These are phyloP conservation scores for Alternaria brassicae DNA, from an alignment of 2,329 filamentous ascomycete species.

Conservation along the genomic window DNA sequence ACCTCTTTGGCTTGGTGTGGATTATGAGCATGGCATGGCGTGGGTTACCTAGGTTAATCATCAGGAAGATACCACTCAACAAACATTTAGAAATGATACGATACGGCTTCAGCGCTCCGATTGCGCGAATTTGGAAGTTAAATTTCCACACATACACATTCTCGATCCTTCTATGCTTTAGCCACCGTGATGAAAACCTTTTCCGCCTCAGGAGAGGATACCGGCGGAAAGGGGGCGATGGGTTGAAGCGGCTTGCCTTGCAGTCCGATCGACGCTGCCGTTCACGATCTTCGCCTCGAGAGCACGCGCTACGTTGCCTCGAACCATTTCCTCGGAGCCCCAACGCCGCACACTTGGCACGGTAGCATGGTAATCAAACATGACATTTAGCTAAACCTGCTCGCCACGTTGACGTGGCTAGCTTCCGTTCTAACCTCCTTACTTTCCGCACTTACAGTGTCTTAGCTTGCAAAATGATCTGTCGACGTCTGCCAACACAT, in stretches of 20 bases:
- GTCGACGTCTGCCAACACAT: conserved; percentile 2
- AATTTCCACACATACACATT: not conserved
- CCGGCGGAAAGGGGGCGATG: not conserved
- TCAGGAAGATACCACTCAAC: conserved; percentile 15
- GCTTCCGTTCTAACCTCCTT: conserved; percentile 14
- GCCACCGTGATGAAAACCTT: not conserved
- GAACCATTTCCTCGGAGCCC: conserved; percentile 1
- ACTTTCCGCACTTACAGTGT: not conserved
- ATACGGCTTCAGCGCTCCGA: conserved; percentile 18
- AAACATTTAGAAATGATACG: conserved; percentile 33
- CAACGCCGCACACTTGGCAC: not conserved
- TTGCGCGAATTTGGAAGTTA: conserved; percentile 7
- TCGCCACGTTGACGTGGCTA: conserved; percentile 30
- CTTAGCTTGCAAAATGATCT: not conserved
- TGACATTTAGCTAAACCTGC: not conserved
- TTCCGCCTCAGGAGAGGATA: not conserved
- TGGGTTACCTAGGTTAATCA: conserved; percentile 2
- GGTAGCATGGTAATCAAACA: not conserved
- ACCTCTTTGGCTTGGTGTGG: conserved; percentile 7
- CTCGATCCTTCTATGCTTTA: conserved; percentile 2
- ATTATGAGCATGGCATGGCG: not conserved
- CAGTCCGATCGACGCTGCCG: conserved; percentile 2
- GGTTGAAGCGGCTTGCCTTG: conserved; percentile 1
- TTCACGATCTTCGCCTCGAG: conserved; percentile 10
- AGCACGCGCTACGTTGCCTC: not conserved